Evolutionary conservation across 208 protist genomes (phyloP), one percentile per base, ranked within the genome.

Genomic region (Blastocrithidia nonstop): DNA sequence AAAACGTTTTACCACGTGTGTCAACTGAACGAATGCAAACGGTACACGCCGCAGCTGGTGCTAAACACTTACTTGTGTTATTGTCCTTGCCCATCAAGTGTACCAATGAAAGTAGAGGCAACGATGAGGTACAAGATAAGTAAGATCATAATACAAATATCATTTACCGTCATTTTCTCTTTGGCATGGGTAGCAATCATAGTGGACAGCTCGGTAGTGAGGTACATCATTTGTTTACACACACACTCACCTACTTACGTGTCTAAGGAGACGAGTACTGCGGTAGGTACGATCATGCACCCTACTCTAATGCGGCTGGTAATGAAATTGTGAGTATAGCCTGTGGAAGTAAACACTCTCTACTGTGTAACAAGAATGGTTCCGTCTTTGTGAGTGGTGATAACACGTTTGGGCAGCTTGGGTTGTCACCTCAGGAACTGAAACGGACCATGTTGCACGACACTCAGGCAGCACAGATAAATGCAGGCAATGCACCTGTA

Each of bases 121-220:
- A 6, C 17, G 6, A 15, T 8, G 22, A 21, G 1, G 13, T 26
- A 25, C 23, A 44, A 1, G 16, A 24, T 0, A 49, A 40, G 9
- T 9, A 43, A 8, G 28, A 43, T 43, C 16, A 43, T 20, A 43
- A 43, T 13, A 43, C 16, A 33, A 13, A 13, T 13, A 13, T 11
- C 16, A 13, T 11, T 13, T 8, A n/a, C 11, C 29, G 29, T 35
- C 29, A 35, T n/a, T 50, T 57, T 5, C 44, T 67, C 8, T 80
- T 74, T 41, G 80, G 75, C n/a, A 60, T 90, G 51, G 80, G 80
- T 26, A 81, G 58, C 51, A 90, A 90, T 53, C 66, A 83, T 55
- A 51, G 35, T 27, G 70, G 70, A 11, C 80, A 90, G 53, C 63
- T 90, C 0, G 72, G 80, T 86, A 3, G 65, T 69, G 9, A 73